Evolutionary conservation across 2,329 filamentous ascomycete species (phyloP), one percentile per base, ranked within the genome.

Genomic region (Chrysosporium keratinophilum): DNA sequence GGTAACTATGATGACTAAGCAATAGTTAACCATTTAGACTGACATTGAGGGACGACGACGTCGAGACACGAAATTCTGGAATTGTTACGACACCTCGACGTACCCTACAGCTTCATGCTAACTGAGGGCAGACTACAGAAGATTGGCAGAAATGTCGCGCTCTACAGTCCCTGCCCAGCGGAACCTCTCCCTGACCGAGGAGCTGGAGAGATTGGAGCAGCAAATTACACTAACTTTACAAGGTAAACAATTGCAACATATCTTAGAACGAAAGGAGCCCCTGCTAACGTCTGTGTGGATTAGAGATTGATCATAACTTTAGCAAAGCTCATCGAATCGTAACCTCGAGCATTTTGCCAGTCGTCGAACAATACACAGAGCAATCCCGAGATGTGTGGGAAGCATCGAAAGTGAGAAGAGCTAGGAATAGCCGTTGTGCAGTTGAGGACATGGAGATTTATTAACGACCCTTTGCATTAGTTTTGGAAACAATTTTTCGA

Each of bases 401-500:
- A 63, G 89, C 90, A 19, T 95, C 91, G 52, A 95, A 95, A 81
- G 88, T 91, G 54, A 37, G 35, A 11, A 39, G 3, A 17, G 7
- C 7, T 15, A 12, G 5, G n/a, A 15, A 19, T 6, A 20, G 5
- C 33, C n/a, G 9, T 15, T 23, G 9, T 41, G 39, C 14, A n/a
- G 20, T n/a, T 49, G 46, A 31, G 12, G 6, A 23, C 5, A 19
- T n/a, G 15, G 7, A 14, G 17, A 6, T n/a, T 35, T 14, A 15
- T 20, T 50, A 14, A 37, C 50, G 39, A 6, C n/a, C 3, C 11
- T n/a, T 34, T 37, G 3, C 11, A 64, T 50, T 20, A 94, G 87
- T 98, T 98, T 72, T 98, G 93, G 93, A 98, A 98, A 72, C 90
- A 97, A 75, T 98, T 98, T 76, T 98, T 98, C 71, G 93, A 98